Percentiles rank a stretch among this genome's conserved stretches.
phyloP scores from a whole-genome alignment of 768 basidiomycete genomes.

The Pleurotus cornucopiae region DNA sequence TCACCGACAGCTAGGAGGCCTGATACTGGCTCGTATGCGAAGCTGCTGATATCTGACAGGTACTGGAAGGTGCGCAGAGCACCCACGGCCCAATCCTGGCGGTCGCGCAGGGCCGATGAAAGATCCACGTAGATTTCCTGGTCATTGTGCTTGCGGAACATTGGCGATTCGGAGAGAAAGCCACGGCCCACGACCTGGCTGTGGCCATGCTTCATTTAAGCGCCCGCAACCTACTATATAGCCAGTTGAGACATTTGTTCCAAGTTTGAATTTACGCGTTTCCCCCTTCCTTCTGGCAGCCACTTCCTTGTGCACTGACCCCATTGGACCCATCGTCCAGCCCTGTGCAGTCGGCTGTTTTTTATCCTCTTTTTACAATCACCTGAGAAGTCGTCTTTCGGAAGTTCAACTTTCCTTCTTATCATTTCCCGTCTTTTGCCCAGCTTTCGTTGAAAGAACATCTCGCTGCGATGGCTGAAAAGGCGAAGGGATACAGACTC shows the following conservation, averaged over 20 bases:
- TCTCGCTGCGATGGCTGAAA: slow-evolving; percentile 35
- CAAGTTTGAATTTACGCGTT: neutral
- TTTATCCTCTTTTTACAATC: neutral
- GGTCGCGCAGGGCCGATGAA: slow-evolving; percentile 52
- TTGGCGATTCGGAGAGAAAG: slow-evolving; percentile 13
- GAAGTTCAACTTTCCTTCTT: neutral
- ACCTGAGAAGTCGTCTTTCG: neutral
- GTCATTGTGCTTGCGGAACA: slow-evolving; percentile 38
- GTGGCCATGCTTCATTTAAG: slow-evolving; percentile 3
- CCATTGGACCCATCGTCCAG: neutral
- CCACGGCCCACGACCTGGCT: neutral
- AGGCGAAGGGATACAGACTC: slow-evolving; percentile 67
- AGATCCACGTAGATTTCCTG: slow-evolving; percentile 41
- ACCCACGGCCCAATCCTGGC: slow-evolving; percentile 53
- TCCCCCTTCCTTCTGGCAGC: neutral
- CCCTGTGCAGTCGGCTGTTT: neutral
- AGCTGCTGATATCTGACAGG: slow-evolving; percentile 43
- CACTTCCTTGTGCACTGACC: neutral
- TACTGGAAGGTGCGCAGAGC: slow-evolving; percentile 45
- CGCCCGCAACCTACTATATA: neutral
- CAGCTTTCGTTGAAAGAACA: neutral
- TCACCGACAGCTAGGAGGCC: slow-evolving; percentile 60
- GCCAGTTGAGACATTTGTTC: slow-evolving; percentile 2
- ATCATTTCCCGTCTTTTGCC: neutral
- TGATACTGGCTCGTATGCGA: slow-evolving; percentile 57